Conservation (phyloP, 768 basidiomycete species). For the Lactifluus volemus region DNA sequence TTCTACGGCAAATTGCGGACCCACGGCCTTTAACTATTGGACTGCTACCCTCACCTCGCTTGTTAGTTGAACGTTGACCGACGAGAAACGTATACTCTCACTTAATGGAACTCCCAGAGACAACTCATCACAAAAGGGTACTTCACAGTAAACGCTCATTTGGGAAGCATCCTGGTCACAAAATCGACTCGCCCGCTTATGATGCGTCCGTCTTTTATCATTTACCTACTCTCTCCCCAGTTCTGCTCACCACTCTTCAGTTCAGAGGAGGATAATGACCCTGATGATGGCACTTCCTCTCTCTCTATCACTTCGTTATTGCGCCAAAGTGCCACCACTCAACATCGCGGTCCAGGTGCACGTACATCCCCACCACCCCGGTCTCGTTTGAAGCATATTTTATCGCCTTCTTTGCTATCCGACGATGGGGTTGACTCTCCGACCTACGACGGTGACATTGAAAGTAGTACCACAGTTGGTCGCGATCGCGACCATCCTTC, state of each 20-base stretch:
- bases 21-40: background rate
- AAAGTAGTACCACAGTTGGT: constrained; percentile 61
- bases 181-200: constrained; percentile 64
- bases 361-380: constrained; percentile 17
- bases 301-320: constrained; percentile 35
- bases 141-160: constrained; percentile 52
- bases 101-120: constrained; percentile 14
- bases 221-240: constrained; percentile 18
- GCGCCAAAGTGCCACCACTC: constrained; percentile 20
- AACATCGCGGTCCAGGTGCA: constrained; percentile 20
- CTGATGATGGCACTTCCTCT: constrained; percentile 59
- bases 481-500: constrained; percentile 31
- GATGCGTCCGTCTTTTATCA: constrained; percentile 40
- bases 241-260: constrained; percentile 32
- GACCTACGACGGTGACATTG: constrained; percentile 86
- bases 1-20: constrained; percentile 10
- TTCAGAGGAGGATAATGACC: constrained; percentile 85
- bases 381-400: constrained; percentile 30
- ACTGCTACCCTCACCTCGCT: too few species aligned
- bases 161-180: constrained; percentile 50
- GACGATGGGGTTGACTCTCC: constrained; percentile 78
- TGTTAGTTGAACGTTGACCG: background rate
- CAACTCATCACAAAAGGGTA: constrained; percentile 20
- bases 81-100: background rate
- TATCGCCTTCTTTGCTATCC: constrained; percentile 35